Evolutionary conservation across 192 early-diverging fungal species (phyloP).

Genomic region (Linnemannia exigua): DNA sequence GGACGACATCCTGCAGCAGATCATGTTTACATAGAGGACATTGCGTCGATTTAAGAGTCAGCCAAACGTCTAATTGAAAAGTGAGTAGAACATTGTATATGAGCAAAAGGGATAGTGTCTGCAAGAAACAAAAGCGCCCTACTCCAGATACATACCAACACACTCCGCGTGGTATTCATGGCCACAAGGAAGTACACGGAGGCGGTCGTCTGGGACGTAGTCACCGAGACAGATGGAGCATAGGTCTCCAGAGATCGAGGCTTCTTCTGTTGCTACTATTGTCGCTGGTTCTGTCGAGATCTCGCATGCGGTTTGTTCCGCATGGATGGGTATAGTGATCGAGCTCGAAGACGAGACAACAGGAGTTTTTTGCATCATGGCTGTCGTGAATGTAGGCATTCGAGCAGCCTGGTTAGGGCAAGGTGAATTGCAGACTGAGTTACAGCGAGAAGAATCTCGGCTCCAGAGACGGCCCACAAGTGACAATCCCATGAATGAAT

Average conservation of each 20-base stretch:
- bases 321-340: not conserved
- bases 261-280: not conserved
- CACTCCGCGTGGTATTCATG: conserved; percentile 56
- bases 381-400: conserved; percentile 11
- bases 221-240: conserved; percentile 55
- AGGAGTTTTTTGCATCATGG: not conserved
- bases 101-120: not conserved
- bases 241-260: conserved; percentile 5
- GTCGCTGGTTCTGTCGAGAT: not conserved
- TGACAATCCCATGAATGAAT: conserved; percentile 15
- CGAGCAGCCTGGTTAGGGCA: conserved; percentile 4
- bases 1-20: conserved; percentile 19
- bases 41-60: conserved; percentile 41
- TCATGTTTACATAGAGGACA: conserved; percentile 60
- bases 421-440: conserved; percentile 16
- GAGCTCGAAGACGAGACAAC: not conserved
- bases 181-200: conserved; percentile 39
- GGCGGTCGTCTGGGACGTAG: conserved; percentile 23
- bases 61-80: conserved; percentile 46
- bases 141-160: conserved; percentile 23
- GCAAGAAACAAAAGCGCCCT: not conserved
- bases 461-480: conserved; percentile 21
- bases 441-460: conserved; percentile 14
- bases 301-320: not conserved
- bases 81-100: not conserved